These are phyloP conservation scores for Gloeostereum incarnatum DNA, from an alignment of 768 basidiomycete species.

Conservation along the genomic window DNA sequence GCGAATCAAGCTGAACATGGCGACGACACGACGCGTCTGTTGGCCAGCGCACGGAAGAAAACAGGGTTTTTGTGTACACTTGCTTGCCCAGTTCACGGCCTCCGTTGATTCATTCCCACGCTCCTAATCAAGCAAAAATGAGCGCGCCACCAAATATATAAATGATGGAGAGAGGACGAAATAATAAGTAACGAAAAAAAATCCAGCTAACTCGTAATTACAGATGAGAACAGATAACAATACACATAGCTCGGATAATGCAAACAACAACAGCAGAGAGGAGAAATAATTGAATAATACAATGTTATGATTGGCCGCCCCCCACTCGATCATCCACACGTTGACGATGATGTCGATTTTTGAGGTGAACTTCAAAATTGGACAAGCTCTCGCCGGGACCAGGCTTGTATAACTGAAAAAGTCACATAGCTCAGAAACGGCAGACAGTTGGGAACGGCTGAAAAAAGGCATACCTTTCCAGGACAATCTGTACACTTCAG, in stretches of 20 bases:
- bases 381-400: conserved; percentile 80
- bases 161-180: no score
- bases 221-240: conserved; percentile 24
- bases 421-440: background rate
- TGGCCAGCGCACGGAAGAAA: background rate
- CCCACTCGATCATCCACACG: conserved; percentile 55
- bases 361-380: conserved; percentile 91
- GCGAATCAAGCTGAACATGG: background rate
- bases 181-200: background rate
- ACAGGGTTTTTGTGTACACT: no score
- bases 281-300: conserved; percentile 4
- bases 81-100: no score
- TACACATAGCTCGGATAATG: conserved; percentile 14
- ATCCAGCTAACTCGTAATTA: conserved; percentile 4
- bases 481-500: conserved; percentile 90
- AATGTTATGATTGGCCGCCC: conserved; percentile 11
- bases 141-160: no score
- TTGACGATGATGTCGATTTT: conserved; percentile 72
- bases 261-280: conserved; percentile 5
- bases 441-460: background rate
- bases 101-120: no score
- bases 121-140: no score
- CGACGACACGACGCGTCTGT: background rate
- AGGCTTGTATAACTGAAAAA: conserved; percentile 71
- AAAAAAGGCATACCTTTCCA: conserved; percentile 60